A percentile compares a stretch with the other conserved stretches of the same genome.
Evolutionary conservation across 768 basidiomycete genomes (phyloP).

Genomic region (Rickenella mellea): DNA sequence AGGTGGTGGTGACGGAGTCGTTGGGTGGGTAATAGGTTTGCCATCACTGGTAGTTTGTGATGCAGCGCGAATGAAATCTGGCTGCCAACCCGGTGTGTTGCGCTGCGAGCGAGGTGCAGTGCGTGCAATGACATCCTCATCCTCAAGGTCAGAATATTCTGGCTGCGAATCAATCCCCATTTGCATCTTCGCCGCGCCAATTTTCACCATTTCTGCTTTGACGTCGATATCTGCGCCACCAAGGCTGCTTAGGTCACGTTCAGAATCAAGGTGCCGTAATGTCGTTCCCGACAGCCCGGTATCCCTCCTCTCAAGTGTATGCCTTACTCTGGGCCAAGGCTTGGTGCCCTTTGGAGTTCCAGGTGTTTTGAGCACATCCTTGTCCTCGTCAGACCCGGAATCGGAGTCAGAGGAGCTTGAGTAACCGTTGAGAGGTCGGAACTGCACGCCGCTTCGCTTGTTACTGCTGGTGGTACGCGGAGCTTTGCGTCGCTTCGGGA

Average conservation of each 20-base stretch:
- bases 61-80: slow-evolving; percentile 34
- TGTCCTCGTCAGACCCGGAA: background rate
- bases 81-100: slow-evolving; percentile 32
- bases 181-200: slow-evolving; percentile 10
- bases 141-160: slow-evolving; percentile 42
- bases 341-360: background rate
- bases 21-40: slow-evolving; percentile 10
- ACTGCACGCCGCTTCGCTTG: background rate
- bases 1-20: slow-evolving; percentile 8
- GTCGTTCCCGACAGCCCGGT: background rate
- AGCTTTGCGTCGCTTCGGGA: background rate
- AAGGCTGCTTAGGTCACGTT: background rate
- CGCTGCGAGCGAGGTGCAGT: slow-evolving; percentile 3
- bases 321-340: background rate
- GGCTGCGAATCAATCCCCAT: too few species aligned
- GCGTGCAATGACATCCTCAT: slow-evolving; percentile 16
- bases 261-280: slow-evolving; percentile 3
- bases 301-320: background rate
- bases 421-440: background rate
- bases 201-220: slow-evolving; percentile 12
- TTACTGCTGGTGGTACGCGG: background rate
- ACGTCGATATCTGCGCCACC: slow-evolving; percentile 11
- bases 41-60: slow-evolving; percentile 9
- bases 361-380: background rate
- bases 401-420: background rate